Evolutionary conservation across 768 basidiomycete genomes (phyloP), one percentile per base, ranked within the genome.

Genomic region (Inosperma sp.): DNA sequence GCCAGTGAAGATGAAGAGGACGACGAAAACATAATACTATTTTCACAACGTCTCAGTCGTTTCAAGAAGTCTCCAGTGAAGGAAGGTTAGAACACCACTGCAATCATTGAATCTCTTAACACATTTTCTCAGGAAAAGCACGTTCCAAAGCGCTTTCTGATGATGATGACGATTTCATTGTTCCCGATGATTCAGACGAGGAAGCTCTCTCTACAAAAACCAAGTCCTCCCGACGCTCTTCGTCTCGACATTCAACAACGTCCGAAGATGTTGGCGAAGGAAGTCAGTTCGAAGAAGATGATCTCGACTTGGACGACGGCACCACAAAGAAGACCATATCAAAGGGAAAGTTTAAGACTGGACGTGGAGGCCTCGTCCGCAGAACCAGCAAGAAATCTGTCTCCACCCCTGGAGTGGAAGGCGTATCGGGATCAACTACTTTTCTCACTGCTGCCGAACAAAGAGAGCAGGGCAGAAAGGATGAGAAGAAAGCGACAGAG

Each of bases 401-500:
- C 34, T 54, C 58, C 0, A 35, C 59, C 14, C 56, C 36, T 52
- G 61, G 47, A 33, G 57, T 62, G 49, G 56, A 61, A 30, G 60
- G 56, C 5, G 66, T 69, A 21, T 63, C 63, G 19, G 52, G 57
- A 14, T 35, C 56, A 30, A 68, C 65, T 34, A 65, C 68, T 7
- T 89, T 94, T 68, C 72, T 93, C 49, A 95, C 93, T 13, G 84
- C 83, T 6, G 93, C 94, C 2, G 93, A 94, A 63, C 78, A 78
- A 56, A 77, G 86, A 5, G 77, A 81, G 40, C 79, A 83, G 61
- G 79, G 81, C 30, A 86, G 84, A 65, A 95, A 92, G 65, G 81
- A 82, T 12, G 84, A 86, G 49, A 94, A 95, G 72, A 85, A 90
- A 63, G 75, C 82, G 2, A 68, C 79, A 6, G 93, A 97, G 51